Evolutionary conservation across 129 eudicot genomes (phyloP).

Genomic region (Pittosporum tobira): DNA sequence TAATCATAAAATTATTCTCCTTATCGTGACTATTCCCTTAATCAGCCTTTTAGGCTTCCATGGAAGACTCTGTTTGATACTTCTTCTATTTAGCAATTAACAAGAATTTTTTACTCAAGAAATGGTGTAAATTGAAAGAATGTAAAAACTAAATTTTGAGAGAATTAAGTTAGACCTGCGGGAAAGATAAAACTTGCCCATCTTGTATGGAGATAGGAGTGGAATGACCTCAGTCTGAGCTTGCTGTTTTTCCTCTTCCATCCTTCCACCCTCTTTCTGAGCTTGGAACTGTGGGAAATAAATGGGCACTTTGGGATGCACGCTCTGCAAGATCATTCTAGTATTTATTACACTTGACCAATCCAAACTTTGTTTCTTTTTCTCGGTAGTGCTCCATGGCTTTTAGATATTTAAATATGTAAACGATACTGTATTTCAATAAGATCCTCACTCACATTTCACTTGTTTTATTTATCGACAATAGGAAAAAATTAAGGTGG

Average conservation of each 20-base stretch:
- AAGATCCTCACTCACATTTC: no score
- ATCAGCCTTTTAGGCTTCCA: background rate
- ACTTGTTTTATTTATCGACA: no score
- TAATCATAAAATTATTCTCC: no score
- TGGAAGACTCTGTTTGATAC: background rate
- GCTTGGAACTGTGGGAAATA: background rate
- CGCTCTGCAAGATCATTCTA: no score
- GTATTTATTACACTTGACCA: no score
- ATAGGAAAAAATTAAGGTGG: no score
- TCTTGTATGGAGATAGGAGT: slow-evolving; percentile 25
- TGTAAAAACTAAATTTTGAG: background rate
- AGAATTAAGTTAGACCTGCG: slow-evolving; percentile 16
- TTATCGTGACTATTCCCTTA: no score
- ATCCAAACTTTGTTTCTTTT: no score
- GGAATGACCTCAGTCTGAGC: slow-evolving; percentile 9
- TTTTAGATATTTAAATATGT: no score
- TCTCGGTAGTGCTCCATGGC: no score
- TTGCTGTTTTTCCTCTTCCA: slow-evolving; percentile 15
- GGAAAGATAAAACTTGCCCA: slow-evolving; percentile 25
- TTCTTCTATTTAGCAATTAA: background rate
- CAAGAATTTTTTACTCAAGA: background rate
- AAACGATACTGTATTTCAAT: no score
- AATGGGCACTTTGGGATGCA: no score
- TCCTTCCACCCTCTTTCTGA: background rate
- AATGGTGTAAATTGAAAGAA: background rate